These are phyloP conservation scores for Xylaria acuta DNA, from an alignment of 495 filamentous ascomycete genomes.

Conservation along the genomic window DNA sequence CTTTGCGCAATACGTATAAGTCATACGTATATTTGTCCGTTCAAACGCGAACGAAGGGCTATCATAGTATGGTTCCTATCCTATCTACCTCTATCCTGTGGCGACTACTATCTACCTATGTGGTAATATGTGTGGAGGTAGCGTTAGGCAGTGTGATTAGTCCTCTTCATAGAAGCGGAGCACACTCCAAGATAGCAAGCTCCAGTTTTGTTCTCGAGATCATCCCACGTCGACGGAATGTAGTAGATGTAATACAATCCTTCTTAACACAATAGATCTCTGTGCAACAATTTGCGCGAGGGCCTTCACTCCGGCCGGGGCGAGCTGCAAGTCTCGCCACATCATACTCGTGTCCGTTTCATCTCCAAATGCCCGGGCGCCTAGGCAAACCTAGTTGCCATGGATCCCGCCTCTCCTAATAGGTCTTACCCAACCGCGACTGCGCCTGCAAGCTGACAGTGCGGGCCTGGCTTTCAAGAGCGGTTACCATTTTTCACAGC, in stretches of 20 bases:
- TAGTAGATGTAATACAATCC: constrained; percentile 2
- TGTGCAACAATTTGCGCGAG: background rate
- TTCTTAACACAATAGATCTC: background rate
- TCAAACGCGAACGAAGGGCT: no score
- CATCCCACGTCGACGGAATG: background rate
- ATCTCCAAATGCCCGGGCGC: background rate
- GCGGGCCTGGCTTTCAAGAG: constrained; percentile 13
- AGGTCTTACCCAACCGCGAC: constrained; percentile 15
- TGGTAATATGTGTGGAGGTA: background rate
- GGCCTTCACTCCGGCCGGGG: background rate
- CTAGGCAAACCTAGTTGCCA: background rate
- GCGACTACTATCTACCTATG: no score
- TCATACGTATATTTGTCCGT: no score
- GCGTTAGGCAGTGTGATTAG: background rate
- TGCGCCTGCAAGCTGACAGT: constrained; percentile 5
- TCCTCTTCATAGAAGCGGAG: background rate
- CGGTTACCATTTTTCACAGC: background rate
- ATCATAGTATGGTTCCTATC: no score
- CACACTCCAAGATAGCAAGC: background rate
- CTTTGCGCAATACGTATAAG: no score
- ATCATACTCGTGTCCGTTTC: background rate
- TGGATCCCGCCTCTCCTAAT: constrained; percentile 3
- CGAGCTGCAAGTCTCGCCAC: background rate
- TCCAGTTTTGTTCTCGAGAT: constrained; percentile 12
- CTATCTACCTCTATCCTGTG: no score